Conservation (phyloP, 768 basidiomycete species). For the Cyathus striatus region DNA sequence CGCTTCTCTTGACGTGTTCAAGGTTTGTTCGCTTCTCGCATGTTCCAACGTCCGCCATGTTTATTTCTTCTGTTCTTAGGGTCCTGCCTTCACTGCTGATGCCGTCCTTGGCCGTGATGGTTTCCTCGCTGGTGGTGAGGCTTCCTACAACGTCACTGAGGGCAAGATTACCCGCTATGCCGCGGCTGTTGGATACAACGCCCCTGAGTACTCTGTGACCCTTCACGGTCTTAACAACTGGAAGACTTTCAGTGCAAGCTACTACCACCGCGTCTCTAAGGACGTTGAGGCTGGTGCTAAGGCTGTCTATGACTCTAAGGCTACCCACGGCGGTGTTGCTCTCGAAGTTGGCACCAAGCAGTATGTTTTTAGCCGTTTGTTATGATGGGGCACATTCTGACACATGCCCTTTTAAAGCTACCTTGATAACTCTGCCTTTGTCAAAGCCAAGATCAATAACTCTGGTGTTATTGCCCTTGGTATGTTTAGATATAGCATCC, state of each 20-base stretch:
- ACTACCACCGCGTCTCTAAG: slow-evolving; percentile 93
- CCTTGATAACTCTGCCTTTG: slow-evolving; percentile 84
- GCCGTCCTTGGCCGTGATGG: slow-evolving; percentile 94
- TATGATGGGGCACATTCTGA: slow-evolving; percentile 2
- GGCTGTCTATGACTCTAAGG: slow-evolving; percentile 94
- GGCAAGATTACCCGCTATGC: slow-evolving; percentile 91
- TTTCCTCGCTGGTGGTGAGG: slow-evolving; percentile 94
- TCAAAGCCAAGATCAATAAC: slow-evolving; percentile 99
- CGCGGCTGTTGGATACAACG: slow-evolving; percentile 89
- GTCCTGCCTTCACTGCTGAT: slow-evolving; percentile 96
- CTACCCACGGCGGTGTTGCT: slow-evolving; percentile 77
- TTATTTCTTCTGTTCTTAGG: slow-evolving; percentile 39
- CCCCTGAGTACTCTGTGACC: slow-evolving; percentile 93
- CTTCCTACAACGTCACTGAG: slow-evolving; percentile 93
- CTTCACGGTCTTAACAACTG: slow-evolving; percentile 94
- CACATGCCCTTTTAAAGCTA: slow-evolving; percentile 36
- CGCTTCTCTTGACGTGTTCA: slow-evolving; percentile 88
- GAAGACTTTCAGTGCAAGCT: slow-evolving; percentile 89
- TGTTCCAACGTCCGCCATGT: slow-evolving; percentile 2
- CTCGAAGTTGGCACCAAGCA: slow-evolving; percentile 96
- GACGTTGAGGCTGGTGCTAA: slow-evolving; percentile 95
- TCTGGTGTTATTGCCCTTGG: slow-evolving; percentile 83
- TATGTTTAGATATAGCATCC: slow-evolving; percentile 25
- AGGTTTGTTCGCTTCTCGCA: slow-evolving; percentile 43
- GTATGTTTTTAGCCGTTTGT: slow-evolving; percentile 42